A percentile compares a stretch with the other conserved stretches of the same genome.
Conservation (phyloP, 495 filamentous ascomycete species). For the Trichoderma virens region DNA sequence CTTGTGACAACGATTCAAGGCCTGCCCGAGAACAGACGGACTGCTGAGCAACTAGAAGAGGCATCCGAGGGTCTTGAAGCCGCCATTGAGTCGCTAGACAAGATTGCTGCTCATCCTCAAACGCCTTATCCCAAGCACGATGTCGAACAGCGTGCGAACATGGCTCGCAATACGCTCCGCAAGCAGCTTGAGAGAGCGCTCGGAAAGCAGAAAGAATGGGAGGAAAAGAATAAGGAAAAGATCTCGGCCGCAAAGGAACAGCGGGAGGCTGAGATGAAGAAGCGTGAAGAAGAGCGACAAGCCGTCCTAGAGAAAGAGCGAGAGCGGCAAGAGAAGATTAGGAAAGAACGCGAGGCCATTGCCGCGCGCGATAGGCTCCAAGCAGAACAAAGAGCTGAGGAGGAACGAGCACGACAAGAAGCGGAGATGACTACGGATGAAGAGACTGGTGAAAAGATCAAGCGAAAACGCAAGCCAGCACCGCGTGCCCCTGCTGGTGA, state of each 20-base stretch:
- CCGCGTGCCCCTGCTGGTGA: constrained; percentile 35
- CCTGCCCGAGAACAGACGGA: constrained; percentile 66
- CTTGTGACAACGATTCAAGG: constrained; percentile 73
- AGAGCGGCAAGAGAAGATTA: constrained; percentile 67
- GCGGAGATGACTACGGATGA: constrained; percentile 67
- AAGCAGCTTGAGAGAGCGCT: constrained; percentile 81
- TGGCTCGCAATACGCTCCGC: constrained; percentile 89
- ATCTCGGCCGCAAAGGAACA: constrained; percentile 64
- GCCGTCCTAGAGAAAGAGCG: constrained; percentile 56
- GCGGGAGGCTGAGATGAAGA: constrained; percentile 67
- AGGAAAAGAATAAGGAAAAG: constrained; percentile 83
- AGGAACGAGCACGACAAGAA: constrained; percentile 59
- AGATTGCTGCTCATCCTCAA: constrained; percentile 71
- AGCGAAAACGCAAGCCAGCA: constrained; percentile 58
- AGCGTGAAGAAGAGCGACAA: constrained; percentile 63
- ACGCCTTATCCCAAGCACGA: constrained; percentile 87
- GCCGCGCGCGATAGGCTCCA: constrained; percentile 64
- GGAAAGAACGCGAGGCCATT: constrained; percentile 73
- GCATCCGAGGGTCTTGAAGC: constrained; percentile 81
- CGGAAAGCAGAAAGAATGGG: constrained; percentile 80
- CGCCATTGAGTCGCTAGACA: constrained; percentile 72
- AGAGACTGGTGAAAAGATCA: constrained; percentile 70
- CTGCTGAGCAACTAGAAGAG: constrained; percentile 65
- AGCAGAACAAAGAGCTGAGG: constrained; percentile 61
- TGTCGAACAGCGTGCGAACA: constrained; percentile 89